Conservation (phyloP, 345 rosid species). For the Luvunga scandens region DNA sequence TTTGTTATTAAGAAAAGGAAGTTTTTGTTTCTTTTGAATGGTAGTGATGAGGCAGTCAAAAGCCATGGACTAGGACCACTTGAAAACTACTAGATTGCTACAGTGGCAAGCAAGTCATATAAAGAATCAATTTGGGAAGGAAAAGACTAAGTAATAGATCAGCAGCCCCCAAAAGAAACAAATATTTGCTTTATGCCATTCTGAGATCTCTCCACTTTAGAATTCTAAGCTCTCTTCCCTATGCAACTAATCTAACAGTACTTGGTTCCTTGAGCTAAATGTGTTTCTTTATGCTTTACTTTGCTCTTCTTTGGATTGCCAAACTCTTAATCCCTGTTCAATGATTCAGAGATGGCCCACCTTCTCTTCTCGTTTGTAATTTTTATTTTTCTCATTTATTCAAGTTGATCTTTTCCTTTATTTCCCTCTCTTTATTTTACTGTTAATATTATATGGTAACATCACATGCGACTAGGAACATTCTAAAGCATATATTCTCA, state of each 20-base stretch:
- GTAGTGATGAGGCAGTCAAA: constrained; percentile 29
- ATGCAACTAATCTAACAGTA: constrained; percentile 36
- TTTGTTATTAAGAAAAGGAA: constrained; percentile 42
- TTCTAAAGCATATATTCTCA: constrained; percentile 47
- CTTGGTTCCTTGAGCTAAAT: constrained; percentile 49
- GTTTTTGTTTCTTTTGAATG: constrained; percentile 28
- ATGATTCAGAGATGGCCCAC: constrained; percentile 32
- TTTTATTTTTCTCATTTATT: constrained; percentile 24
- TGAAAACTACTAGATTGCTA: constrained; percentile 23
- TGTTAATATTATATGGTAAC: constrained; percentile 21
- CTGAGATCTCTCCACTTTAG: constrained; percentile 43
- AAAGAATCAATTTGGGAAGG: constrained; percentile 26
- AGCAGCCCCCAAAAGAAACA: constrained; percentile 34
- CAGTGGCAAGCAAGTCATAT: constrained; percentile 34
- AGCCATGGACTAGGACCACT: constrained; percentile 31
- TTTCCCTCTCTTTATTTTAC: constrained; percentile 27
- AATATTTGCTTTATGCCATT: constrained; percentile 32
- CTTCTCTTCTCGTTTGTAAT: constrained; percentile 13
- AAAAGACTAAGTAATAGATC: constrained; percentile 18
- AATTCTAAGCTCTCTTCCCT: constrained; percentile 54
- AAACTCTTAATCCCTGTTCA: constrained; percentile 33
- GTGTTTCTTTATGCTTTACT: constrained; percentile 46
- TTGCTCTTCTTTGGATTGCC: constrained; percentile 28
- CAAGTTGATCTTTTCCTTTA: constrained; percentile 31
- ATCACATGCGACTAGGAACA: constrained; percentile 52